Evolutionary conservation across 441 rosid species (phyloP), one percentile per base, ranked within the genome.

Genomic region (Macaranga tanarius): DNA sequence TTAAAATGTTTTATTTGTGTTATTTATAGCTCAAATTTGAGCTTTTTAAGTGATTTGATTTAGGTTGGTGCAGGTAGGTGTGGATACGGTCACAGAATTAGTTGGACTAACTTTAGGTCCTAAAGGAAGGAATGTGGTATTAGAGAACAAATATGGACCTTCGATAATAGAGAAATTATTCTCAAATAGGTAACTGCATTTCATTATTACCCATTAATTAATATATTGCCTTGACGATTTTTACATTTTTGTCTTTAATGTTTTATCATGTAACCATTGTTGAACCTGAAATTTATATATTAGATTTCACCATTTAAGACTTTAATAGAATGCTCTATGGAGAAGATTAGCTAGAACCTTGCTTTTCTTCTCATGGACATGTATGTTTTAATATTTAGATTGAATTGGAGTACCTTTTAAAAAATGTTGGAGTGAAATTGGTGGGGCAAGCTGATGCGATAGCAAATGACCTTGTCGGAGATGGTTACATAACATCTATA

Each of bases 371-470:
- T 50, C 38, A 16, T 65, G 22, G 44, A 10, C 48, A 11, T 72
- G 16, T 40, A 17, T 47, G 47, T 73, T 69, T 70, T 74, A 73
- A 62, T 75, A 12, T 76, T 65, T 83, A 92, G 97, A 88, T 95
- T 84, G 97, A 89, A 74, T 81, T 92, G 84, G 97, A 89, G 77
- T 97, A 92, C 47, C 91, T 97, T 10, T 54, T 94, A 76, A 97
- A 90, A 84, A 92, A 95, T 81, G 92, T 95, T 80, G 99, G 97
- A 71, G 97, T 90, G 64, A 95, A 95, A 79, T 81, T 92, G 85
- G 94, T 92, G 81, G 90, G 99, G 79, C 99, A 92, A 85, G 95
- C 97, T 8, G 97, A 94, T 75, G 97, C 97, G 23, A 95, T 82
- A 79, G 92, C 99, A 64, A 95, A 90, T 85, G 92, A 90, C 60